These are phyloP conservation scores for Venturia pyrina DNA, from an alignment of 2,329 filamentous ascomycete species.

Conservation along the genomic window DNA sequence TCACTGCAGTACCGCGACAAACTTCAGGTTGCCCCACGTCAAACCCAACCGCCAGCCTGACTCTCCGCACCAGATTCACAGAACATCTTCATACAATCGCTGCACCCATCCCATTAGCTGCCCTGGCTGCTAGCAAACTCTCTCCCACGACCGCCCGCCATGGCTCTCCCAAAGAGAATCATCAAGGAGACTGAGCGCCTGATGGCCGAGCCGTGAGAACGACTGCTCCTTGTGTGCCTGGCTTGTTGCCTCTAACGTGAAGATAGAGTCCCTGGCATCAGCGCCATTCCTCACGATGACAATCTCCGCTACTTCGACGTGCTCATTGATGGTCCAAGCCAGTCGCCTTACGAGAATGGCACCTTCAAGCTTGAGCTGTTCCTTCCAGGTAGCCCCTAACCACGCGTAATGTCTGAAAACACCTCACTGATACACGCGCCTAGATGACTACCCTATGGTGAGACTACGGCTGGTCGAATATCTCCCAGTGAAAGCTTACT, in stretches of 20 bases:
- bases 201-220: constrained; percentile 82
- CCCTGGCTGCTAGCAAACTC: not conserved
- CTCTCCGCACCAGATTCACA: not conserved
- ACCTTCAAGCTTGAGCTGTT: constrained; percentile 97
- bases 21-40: not conserved
- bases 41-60: not conserved
- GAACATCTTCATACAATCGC: not conserved
- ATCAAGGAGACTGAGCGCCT: constrained; percentile 97
- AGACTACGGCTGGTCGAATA: not conserved
- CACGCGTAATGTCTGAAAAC: not conserved
- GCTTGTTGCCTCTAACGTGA: constrained; percentile 4
- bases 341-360: constrained; percentile 89
- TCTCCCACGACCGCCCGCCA: constrained; percentile 19
- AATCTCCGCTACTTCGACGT: constrained; percentile 98
- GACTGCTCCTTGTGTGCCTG: not conserved
- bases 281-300: constrained; percentile 88
- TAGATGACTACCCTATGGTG: constrained; percentile 88
- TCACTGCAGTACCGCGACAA: not conserved
- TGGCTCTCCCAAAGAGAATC: constrained; percentile 89
- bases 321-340: constrained; percentile 81
- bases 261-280: constrained; percentile 84
- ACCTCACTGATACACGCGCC: not conserved
- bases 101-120: not conserved
- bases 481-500: not conserved
- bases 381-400: constrained; percentile 45